phyloP scores from a whole-genome alignment of 768 basidiomycete species.

The Artomyces pyxidatus region DNA sequence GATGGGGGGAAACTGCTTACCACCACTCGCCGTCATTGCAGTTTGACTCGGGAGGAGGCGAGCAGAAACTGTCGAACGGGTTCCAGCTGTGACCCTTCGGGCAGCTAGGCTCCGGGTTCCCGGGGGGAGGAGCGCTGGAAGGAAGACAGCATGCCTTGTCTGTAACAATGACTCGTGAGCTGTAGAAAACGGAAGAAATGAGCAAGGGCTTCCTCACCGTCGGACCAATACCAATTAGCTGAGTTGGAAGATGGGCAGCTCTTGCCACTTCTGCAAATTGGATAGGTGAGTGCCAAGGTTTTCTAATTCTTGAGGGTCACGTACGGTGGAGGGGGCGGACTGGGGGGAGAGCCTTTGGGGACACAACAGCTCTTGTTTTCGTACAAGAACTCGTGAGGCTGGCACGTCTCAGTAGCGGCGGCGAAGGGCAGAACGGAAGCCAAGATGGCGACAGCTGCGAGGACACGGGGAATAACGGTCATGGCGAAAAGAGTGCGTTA shows the following conservation, averaged over 20 bases:
- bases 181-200: not conserved
- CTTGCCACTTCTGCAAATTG: not conserved
- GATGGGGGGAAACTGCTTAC: slow-evolving; percentile 15
- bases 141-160: slow-evolving; percentile 16
- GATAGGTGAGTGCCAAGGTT: not conserved
- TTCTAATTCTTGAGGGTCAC: not conserved
- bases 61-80: not conserved
- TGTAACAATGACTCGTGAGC: not conserved
- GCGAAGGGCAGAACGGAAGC: slow-evolving; percentile 27
- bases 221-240: slow-evolving; percentile 5
- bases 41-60: slow-evolving; percentile 1
- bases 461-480: slow-evolving; percentile 27
- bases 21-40: slow-evolving; percentile 24
- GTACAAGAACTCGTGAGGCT: slow-evolving; percentile 19
- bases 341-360: slow-evolving; percentile 24
- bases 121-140: slow-evolving; percentile 9
- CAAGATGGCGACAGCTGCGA: slow-evolving; percentile 25
- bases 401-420: slow-evolving; percentile 22
- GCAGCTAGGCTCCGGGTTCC: slow-evolving; percentile 6
- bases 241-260: slow-evolving; percentile 8
- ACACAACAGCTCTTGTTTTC: slow-evolving; percentile 11
- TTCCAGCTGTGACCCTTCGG: slow-evolving; percentile 12
- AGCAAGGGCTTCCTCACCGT: not conserved
- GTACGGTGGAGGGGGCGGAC: slow-evolving; percentile 30
- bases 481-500: slow-evolving; percentile 25